These are phyloP conservation scores for Trypanosoma grayi DNA, from an alignment of 208 protist species.

Conservation along the genomic window DNA sequence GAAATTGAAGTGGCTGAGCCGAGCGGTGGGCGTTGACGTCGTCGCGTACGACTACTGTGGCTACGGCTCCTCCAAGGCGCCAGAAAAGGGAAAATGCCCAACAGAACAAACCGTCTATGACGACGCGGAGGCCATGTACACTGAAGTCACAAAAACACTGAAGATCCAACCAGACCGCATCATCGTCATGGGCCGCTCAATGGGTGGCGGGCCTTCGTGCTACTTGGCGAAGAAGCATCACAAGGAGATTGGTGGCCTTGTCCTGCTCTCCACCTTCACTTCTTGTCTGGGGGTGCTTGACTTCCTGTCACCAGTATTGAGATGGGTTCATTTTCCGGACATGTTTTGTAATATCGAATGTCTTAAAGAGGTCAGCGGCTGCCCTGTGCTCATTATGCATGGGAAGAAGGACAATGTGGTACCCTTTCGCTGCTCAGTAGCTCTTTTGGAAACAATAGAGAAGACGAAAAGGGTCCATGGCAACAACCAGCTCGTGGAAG, in stretches of 20 bases:
- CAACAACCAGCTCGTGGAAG: too few species aligned
- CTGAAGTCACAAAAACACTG: conserved; percentile 32
- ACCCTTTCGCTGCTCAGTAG: conserved; percentile 42
- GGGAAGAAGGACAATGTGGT: conserved; percentile 58
- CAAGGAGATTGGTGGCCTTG: conserved; percentile 47
- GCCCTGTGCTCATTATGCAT: conserved; percentile 72
- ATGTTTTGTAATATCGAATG: conserved; percentile 58
- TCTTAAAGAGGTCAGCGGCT: conserved; percentile 38
- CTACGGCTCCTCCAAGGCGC: conserved; percentile 68
- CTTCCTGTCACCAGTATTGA: conserved; percentile 30
- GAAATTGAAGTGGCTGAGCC: conserved; percentile 27
- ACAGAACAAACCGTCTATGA: conserved; percentile 54
- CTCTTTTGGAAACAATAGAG: conserved; percentile 32
- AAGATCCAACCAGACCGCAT: conserved; percentile 42
- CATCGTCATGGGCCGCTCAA: conserved; percentile 69
- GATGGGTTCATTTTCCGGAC: conserved; percentile 33
- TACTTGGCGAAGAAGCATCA: conserved; percentile 75
- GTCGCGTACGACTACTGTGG: conserved; percentile 81
- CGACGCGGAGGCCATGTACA: conserved; percentile 71
- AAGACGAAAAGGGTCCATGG: not conserved
- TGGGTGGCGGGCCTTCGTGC: conserved; percentile 71
- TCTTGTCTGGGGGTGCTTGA: conserved; percentile 49
- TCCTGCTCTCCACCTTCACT: conserved; percentile 72
- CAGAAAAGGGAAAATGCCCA: conserved; percentile 3
- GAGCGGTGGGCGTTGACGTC: conserved; percentile 31